Evolutionary conservation across 176 grass and related monocot species (phyloP).

Genomic region (Oryza meridionalis): DNA sequence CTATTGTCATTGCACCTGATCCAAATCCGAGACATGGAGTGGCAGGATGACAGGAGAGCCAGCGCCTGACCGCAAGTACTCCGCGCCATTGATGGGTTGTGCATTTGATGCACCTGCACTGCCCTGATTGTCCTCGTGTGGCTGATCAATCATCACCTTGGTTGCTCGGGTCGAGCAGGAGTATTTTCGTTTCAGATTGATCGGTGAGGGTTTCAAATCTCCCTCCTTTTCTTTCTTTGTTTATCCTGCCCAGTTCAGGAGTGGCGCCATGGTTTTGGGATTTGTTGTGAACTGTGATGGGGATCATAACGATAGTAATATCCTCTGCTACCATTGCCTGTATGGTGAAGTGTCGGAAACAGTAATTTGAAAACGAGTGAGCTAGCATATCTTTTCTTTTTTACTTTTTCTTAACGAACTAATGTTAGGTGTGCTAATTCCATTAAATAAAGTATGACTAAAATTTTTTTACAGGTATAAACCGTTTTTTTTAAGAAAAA

Average conservation of each 20-base stretch:
- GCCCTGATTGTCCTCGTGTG: conserved; percentile 20
- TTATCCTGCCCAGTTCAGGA: neutral
- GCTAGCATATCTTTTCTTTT: no score
- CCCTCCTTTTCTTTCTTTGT: neutral
- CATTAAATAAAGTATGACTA: no score
- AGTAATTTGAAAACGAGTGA: no score
- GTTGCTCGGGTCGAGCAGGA: neutral
- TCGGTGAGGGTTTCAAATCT: neutral
- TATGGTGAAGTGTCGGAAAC: no score
- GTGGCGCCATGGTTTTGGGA: neutral
- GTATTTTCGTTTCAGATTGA: neutral
- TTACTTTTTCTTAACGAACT: no score
- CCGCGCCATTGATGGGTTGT: conserved; percentile 16
- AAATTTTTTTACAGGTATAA: no score
- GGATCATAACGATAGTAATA: neutral
- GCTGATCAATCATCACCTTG: conserved; percentile 1
- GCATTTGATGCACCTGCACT: conserved; percentile 9
- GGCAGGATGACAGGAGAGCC: neutral
- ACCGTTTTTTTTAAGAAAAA: no score
- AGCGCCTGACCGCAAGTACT: conserved; percentile 10
- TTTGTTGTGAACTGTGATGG: neutral
- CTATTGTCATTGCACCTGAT: no score
- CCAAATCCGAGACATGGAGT: neutral
- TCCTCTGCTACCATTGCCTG: neutral
- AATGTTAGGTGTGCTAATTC: no score